Evolutionary conservation across 2,329 filamentous ascomycete species (phyloP).

Genomic region (Venturia oleaginea): DNA sequence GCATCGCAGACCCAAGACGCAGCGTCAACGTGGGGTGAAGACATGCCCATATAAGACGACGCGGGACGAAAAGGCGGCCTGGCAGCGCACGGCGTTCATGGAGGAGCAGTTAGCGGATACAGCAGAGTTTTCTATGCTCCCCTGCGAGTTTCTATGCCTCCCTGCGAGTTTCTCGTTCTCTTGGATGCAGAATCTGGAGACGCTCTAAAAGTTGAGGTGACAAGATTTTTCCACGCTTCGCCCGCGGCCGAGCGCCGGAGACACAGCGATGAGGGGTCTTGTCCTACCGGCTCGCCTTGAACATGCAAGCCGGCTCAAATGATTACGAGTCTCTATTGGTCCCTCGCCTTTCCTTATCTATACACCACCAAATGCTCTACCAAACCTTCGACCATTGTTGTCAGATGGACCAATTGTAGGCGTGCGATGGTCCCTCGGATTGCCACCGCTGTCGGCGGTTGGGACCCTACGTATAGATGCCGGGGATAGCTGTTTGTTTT

Average conservation of each 20-base stretch:
- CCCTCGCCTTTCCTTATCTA: conserved; percentile 3
- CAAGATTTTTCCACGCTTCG: neutral
- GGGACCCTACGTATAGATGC: neutral
- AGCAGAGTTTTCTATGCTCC: neutral
- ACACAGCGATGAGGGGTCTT: neutral
- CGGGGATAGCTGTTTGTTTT: neutral
- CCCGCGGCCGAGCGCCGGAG: conserved; percentile 1
- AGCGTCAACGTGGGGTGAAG: neutral
- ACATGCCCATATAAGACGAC: neutral
- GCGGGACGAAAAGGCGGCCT: neutral
- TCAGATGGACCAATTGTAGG: neutral
- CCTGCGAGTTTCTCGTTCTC: neutral
- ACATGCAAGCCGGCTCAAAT: neutral
- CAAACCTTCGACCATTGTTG: neutral
- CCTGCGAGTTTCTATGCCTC: neutral
- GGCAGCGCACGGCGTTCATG: neutral
- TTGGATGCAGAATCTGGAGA: neutral
- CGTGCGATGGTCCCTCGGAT: neutral
- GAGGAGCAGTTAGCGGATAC: neutral
- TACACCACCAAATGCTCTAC: conserved; percentile 6
- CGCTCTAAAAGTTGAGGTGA: neutral
- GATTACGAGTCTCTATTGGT: conserved; percentile 5
- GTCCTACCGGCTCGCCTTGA: neutral
- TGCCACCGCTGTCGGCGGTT: neutral
- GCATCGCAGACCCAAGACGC: neutral